A percentile compares a stretch with the other conserved stretches of the same genome.
These are phyloP conservation scores for Trifolium subterraneum DNA, from an alignment of 306 rosid species.

Conservation along the genomic window DNA sequence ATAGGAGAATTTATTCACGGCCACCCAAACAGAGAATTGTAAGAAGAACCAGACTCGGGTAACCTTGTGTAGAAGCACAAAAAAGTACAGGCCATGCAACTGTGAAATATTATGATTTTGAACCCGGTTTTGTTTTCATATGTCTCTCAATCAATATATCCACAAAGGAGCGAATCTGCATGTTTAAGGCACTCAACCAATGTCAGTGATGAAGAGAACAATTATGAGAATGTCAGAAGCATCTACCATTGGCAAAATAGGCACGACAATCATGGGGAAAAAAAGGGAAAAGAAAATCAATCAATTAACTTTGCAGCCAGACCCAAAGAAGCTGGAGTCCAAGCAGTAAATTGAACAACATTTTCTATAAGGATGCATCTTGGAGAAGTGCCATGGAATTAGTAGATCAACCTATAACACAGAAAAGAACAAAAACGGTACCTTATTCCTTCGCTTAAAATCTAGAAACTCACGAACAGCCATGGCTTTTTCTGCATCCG, in stretches of 20 bases:
- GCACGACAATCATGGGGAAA: constrained; percentile 5
- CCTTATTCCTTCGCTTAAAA: constrained; percentile 96
- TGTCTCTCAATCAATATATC: constrained; percentile 90
- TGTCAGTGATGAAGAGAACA: constrained; percentile 42
- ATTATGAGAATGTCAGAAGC: constrained; percentile 34
- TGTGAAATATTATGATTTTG: constrained; percentile 58
- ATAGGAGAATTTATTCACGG: constrained; percentile 30
- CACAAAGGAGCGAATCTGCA: constrained; percentile 95
- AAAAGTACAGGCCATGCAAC: constrained; percentile 35
- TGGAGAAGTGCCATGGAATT: constrained; percentile 10
- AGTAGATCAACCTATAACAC: constrained; percentile 20
- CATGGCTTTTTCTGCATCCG: constrained; percentile 94
- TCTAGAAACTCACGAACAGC: constrained; percentile 85
- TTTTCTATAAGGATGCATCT: constrained; percentile 17
- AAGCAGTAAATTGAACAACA: constrained; percentile 39
- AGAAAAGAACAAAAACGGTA: constrained; percentile 41
- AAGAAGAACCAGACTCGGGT: constrained; percentile 43
- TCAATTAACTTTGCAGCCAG: constrained; percentile 30
- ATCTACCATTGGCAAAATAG: constrained; percentile 12
- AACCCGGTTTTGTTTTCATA: constrained; percentile 59
- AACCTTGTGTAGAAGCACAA: constrained; percentile 37
- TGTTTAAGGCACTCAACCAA: constrained; percentile 43
- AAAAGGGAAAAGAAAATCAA: background rate
- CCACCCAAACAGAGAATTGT: constrained; percentile 46
- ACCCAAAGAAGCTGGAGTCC: background rate